Evolutionary conservation across 108 stramenopile genomes (phyloP).

Genomic region (Aureococcus anophagefferens): DNA sequence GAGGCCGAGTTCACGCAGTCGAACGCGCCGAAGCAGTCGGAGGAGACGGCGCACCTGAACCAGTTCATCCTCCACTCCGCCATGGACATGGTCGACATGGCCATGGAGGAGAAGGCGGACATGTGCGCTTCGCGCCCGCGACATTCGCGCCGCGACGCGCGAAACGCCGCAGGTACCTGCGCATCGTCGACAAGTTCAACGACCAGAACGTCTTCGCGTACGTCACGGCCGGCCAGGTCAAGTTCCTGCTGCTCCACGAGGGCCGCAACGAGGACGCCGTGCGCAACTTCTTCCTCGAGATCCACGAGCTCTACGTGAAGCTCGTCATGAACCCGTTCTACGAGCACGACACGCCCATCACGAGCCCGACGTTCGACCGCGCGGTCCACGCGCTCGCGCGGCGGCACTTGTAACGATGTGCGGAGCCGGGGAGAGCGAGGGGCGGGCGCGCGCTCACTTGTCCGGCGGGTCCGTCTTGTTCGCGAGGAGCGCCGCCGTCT

Average conservation of each 20-base stretch:
- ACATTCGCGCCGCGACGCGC: too few relatives aligned
- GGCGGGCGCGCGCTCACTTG: too few relatives aligned
- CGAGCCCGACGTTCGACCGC: slow-evolving; percentile 67
- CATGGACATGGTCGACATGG: slow-evolving; percentile 81
- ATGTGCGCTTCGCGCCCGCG: not conserved
- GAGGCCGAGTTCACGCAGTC: slow-evolving; percentile 67
- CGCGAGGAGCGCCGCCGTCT: too few relatives aligned
- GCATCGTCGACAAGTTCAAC: slow-evolving; percentile 80
- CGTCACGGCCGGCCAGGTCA: slow-evolving; percentile 76
- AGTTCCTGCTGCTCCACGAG: slow-evolving; percentile 78
- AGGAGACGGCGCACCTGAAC: slow-evolving; percentile 73
- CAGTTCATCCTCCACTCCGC: slow-evolving; percentile 86
- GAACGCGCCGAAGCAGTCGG: slow-evolving; percentile 13
- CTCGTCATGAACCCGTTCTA: slow-evolving; percentile 89
- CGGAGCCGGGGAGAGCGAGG: too few relatives aligned
- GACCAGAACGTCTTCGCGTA: slow-evolving; percentile 82
- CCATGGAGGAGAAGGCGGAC: slow-evolving; percentile 56
- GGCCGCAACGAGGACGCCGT: slow-evolving; percentile 72
- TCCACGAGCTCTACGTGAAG: slow-evolving; percentile 87
- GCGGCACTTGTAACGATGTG: slow-evolving; percentile 45
- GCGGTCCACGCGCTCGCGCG: slow-evolving; percentile 62
- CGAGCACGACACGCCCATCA: slow-evolving; percentile 76
- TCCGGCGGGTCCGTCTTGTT: too few relatives aligned
- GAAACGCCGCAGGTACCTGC: slow-evolving; percentile 66
- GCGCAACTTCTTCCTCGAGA: slow-evolving; percentile 78